These are phyloP conservation scores for Cercospora zeina DNA, from an alignment of 2,329 filamentous ascomycete genomes.

Conservation along the genomic window DNA sequence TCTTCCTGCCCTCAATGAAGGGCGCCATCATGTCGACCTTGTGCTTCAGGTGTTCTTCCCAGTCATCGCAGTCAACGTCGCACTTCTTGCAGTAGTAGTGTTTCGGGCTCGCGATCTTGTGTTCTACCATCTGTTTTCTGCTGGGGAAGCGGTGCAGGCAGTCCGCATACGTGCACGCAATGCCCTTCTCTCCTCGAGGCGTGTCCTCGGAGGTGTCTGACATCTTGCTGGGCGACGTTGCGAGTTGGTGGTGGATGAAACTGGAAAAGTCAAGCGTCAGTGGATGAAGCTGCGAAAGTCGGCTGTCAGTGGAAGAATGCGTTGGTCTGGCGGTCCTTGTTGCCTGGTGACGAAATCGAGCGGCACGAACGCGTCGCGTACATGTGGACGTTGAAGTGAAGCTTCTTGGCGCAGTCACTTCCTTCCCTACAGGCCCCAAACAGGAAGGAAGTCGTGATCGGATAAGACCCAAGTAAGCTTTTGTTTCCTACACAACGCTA, in stretches of 20 bases:
- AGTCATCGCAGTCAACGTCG: slow-evolving; percentile 41
- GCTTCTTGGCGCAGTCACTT: not conserved
- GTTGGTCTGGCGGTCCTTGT: not conserved
- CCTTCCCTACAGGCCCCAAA: not conserved
- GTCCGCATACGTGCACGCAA: slow-evolving; percentile 48
- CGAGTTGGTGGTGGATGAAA: not conserved
- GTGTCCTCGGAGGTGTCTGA: slow-evolving; percentile 10
- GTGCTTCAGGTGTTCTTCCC: slow-evolving; percentile 38
- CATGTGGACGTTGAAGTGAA: not conserved
- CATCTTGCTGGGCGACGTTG: not conserved
- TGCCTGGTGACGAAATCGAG: slow-evolving; percentile 1
- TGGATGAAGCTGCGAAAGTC: not conserved
- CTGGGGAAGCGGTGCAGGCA: slow-evolving; percentile 52
- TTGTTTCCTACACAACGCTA: not conserved
- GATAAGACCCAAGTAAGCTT: not conserved
- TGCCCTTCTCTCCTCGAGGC: slow-evolving; percentile 23
- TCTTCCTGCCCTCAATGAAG: slow-evolving; percentile 28
- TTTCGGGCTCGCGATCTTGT: slow-evolving; percentile 51
- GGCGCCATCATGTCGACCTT: slow-evolving; percentile 41
- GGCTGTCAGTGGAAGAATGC: not conserved
- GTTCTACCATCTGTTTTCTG: slow-evolving; percentile 50
- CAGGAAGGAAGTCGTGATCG: not conserved
- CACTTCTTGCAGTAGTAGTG: slow-evolving; percentile 51
- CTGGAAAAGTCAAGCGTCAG: not conserved
- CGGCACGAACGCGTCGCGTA: not conserved